Percentiles rank a stretch among this genome's conserved stretches.
Evolutionary conservation across 164 flowering plant genomes (phyloP).

Genomic region (Umbellularia californica): DNA sequence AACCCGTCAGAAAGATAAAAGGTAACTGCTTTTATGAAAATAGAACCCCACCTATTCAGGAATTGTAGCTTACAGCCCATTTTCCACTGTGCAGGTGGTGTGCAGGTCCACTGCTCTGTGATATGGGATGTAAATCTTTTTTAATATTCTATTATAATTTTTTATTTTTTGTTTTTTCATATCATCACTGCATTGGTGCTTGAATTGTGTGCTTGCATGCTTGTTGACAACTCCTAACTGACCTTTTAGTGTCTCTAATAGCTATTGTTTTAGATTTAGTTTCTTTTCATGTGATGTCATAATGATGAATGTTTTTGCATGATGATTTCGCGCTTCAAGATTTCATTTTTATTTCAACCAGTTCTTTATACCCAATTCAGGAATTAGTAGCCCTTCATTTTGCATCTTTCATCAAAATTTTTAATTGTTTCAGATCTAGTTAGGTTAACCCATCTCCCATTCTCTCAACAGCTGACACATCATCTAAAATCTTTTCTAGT

Average conservation of each 20-base stretch:
- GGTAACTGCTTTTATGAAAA: conserved; percentile 1
- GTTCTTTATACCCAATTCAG: background rate
- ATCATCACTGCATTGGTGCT: background rate
- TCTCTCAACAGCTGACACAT: background rate
- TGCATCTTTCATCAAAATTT: too few relatives aligned
- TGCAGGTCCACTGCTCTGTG: conserved; percentile 56
- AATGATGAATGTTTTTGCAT: background rate
- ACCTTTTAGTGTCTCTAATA: background rate
- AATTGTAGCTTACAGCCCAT: conserved; percentile 48
- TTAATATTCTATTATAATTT: background rate
- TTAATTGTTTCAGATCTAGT: too few relatives aligned
- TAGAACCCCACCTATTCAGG: conserved; percentile 9
- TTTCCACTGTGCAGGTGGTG: conserved; percentile 74
- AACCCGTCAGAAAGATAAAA: background rate
- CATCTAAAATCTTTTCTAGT: background rate
- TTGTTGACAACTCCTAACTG: background rate
- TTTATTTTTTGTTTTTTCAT: background rate
- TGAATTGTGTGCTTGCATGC: conserved; percentile 5
- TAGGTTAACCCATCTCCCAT: too few relatives aligned
- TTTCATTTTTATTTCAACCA: background rate
- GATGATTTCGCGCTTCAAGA: background rate
- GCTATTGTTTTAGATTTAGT: background rate
- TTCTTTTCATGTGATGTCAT: background rate
- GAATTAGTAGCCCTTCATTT: too few relatives aligned
- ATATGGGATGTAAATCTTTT: conserved; percentile 28